Evolutionary conservation across 2,329 filamentous ascomycete genomes (phyloP), one percentile per base, ranked within the genome.

Genomic region (Westerdykella ornata): DNA sequence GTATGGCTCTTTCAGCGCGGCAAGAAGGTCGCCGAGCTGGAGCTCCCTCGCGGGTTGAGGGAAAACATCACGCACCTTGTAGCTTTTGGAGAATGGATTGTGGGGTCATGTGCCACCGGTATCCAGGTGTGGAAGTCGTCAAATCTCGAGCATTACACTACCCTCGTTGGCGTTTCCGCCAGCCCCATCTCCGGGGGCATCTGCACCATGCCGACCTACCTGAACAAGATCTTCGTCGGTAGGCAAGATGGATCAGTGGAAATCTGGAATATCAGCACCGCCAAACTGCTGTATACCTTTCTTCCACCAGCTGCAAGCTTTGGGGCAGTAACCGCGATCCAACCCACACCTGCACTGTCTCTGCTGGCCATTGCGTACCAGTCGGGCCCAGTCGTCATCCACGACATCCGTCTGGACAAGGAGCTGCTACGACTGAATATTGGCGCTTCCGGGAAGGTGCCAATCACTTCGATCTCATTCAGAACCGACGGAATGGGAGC

Each of bases 191-290:
- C 85, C 0, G 85, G 85, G 17, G 81, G 83, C 37, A 76, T 95
- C 52, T 84, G 81, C 61, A 94, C 80, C 56, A 88, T 97, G 83
- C 89, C 90, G 1, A 97, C 92, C 0, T 94, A 88, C 65, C 68
- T 98, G 46, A 98, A 98, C 73, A 98, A 98, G 68, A 78, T 98
- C 34, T 88, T 97, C 51, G 85, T 88, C 2, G 94, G 88, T 8
- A 82, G 88, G 55, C 78, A 78, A 48, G 88, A 98, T 63, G 92
- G 92, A 5, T 84, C 82, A 65, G 82, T 96, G 7, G 92, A 98
- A 60, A 94, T 98, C 38, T 98, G 92, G 90, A 98, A 98, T 60
- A 73, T 98, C 46, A 94, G 85, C 61, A 95, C 87, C 3, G 89
- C 75, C 36, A 95, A 94, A 65, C 74, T 96, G 40, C 80, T 98